These are phyloP conservation scores for Plasmodium vinckei DNA, from an alignment of 169 alveolate genomes.

Conservation along the genomic window DNA sequence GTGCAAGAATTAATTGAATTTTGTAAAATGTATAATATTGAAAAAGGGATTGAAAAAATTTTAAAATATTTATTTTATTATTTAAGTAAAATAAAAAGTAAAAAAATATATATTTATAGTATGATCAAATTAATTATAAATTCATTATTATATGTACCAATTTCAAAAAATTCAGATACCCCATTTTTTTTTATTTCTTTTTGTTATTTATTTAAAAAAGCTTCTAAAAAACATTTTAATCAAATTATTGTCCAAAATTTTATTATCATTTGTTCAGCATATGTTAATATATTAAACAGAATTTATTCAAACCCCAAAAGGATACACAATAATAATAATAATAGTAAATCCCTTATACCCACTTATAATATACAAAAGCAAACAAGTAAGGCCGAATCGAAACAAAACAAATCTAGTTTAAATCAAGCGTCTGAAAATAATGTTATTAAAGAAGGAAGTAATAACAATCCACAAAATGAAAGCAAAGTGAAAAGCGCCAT, in stretches of 20 bases:
- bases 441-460: neutral
- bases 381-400: neutral
- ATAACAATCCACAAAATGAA: neutral
- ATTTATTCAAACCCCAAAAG: neutral
- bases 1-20: constrained; percentile 42
- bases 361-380: neutral
- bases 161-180: constrained; percentile 11
- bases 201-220: constrained; percentile 43
- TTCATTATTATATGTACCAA: constrained; percentile 29
- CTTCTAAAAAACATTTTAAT: constrained; percentile 21
- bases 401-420: neutral
- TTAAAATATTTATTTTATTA: constrained; percentile 46
- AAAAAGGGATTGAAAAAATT: constrained; percentile 60
- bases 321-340: neutral
- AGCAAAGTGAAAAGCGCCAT: neutral
- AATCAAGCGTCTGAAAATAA: neutral
- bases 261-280: constrained; percentile 22
- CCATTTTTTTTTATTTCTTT: constrained; percentile 71
- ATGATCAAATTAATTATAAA: constrained; percentile 53
- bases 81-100: constrained; percentile 47
- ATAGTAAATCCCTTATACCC: neutral
- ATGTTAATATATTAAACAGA: constrained; percentile 19
- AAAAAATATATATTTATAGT: constrained; percentile 22
- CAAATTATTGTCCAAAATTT: constrained; percentile 57
- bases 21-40: constrained; percentile 42